A percentile compares a stretch with the other conserved stretches of the same genome.
phyloP scores from a whole-genome alignment of 225 moss, liverwort and hornwort species.

The Takakia lepidozioides region DNA sequence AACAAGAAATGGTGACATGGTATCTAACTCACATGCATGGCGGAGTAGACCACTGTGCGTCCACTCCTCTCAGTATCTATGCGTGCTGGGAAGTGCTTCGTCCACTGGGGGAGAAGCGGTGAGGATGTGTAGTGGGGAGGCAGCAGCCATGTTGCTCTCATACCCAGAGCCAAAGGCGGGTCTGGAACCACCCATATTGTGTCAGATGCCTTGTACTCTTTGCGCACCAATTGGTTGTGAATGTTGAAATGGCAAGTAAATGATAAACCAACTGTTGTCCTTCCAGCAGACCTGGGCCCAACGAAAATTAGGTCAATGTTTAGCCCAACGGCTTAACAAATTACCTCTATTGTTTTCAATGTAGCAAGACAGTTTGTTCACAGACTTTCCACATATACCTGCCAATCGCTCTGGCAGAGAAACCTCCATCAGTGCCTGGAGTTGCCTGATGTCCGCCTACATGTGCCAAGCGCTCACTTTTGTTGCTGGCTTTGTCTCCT shows the following conservation, averaged over 20 bases:
- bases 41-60: constrained; percentile 67
- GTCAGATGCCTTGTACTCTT: constrained; percentile 62
- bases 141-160: constrained; percentile 79
- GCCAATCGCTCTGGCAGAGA: constrained; percentile 78
- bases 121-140: constrained; percentile 74
- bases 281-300: constrained; percentile 64
- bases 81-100: constrained; percentile 51
- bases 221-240: constrained; percentile 51
- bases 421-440: constrained; percentile 60
- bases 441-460: too few species aligned
- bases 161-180: constrained; percentile 76
- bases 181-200: constrained; percentile 88
- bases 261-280: constrained; percentile 58
- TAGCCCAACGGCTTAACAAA: too few species aligned
- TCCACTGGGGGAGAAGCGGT: constrained; percentile 67
- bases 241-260: constrained; percentile 64
- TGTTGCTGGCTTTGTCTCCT: constrained; percentile 10
- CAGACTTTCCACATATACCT: too few species aligned
- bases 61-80: constrained; percentile 45
- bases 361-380: too few species aligned
- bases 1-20: too few species aligned
- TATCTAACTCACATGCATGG: constrained; percentile 69
- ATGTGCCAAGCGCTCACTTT: too few species aligned
- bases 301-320: too few species aligned
- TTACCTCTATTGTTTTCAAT: too few species aligned